Evolutionary conservation across 2,329 filamentous ascomycete genomes (phyloP), one percentile per base, ranked within the genome.

Genomic region (Metarhizium guizhouense): DNA sequence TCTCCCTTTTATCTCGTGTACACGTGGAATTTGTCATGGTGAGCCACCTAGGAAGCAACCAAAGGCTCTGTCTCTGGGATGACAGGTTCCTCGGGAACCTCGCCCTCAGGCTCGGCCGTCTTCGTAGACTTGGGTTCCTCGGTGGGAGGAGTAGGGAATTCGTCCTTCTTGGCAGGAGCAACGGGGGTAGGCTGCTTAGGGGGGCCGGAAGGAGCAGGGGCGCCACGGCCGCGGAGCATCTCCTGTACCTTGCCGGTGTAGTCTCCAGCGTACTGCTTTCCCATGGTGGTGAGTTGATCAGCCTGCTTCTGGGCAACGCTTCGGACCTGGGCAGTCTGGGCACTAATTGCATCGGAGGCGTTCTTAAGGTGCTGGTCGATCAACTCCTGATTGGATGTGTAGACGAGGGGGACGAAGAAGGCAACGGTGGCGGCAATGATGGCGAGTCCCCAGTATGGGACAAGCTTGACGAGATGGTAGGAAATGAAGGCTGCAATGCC

Each of bases 401-500:
- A 88, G 66, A 86, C 64, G 53, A 87, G 75, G 34, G 85, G 85
- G 13, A 74, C 76, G 57, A 85, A 74, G 74, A 88, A 88, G 57
- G 79, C 65, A 52, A 82, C 68, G 13, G 81, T 81, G 57, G 81
- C 82, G 60, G 72, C 74, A 62, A 87, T 75, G 60, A 88, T 70
- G 50, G 82, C 74, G 60, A 88, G 79, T 40, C 82, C 84, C 85
- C 85, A 88, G 75, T 85, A 80, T 40, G 85, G 85, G 51, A 88
- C 79, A 58, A 87, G 74, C 76, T 87, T 88, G 70, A 85, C 79
- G 43, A 88, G 76, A 69, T 79, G 83, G 73, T 87, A 87, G 29
- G 84, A 84, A 59, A 86, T 60, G 69, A 87, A 85, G 51, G 84
- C 78, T 58, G 74, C 74, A 53, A 85, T 52, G 59, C 80, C 81